Conservation (phyloP, 768 basidiomycete genomes). For the Porpolomopsis calyptriformis region DNA sequence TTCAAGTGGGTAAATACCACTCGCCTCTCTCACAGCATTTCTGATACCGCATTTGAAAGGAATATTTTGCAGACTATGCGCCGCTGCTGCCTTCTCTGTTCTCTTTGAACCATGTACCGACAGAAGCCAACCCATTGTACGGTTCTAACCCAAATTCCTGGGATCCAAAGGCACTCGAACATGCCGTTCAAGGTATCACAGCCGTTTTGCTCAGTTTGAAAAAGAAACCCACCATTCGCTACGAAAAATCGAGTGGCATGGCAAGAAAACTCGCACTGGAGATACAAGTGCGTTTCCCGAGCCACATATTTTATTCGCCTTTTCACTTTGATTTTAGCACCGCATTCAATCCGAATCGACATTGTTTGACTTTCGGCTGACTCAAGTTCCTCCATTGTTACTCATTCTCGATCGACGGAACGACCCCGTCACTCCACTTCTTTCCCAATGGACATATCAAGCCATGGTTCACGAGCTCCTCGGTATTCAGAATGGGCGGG, state of each 20-base stretch:
- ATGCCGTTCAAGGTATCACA: constrained; percentile 69
- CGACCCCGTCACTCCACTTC: constrained; percentile 91
- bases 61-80: constrained; percentile 95
- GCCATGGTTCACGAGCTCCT: constrained; percentile 98
- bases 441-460: constrained; percentile 99
- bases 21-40: neutral
- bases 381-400: constrained; percentile 79
- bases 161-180: constrained; percentile 63
- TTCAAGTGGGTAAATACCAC: constrained; percentile 55
- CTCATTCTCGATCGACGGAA: constrained; percentile 92
- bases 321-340: constrained; percentile 35
- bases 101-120: constrained; percentile 71
- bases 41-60: constrained; percentile 35
- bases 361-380: constrained; percentile 86
- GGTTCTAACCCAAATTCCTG: constrained; percentile 64
- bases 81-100: constrained; percentile 81
- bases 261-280: constrained; percentile 84
- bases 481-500: constrained; percentile 88
- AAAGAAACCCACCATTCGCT: constrained; percentile 91
- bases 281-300: constrained; percentile 50
- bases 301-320: neutral
- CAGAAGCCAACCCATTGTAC: constrained; percentile 52
- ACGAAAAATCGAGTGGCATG: constrained; percentile 87
- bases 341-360: constrained; percentile 70
- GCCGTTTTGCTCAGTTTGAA: constrained; percentile 87